A percentile compares a stretch with the other conserved stretches of the same genome.
Conservation (phyloP, 257 asterid genomes). For the Solanum bukasovii region DNA sequence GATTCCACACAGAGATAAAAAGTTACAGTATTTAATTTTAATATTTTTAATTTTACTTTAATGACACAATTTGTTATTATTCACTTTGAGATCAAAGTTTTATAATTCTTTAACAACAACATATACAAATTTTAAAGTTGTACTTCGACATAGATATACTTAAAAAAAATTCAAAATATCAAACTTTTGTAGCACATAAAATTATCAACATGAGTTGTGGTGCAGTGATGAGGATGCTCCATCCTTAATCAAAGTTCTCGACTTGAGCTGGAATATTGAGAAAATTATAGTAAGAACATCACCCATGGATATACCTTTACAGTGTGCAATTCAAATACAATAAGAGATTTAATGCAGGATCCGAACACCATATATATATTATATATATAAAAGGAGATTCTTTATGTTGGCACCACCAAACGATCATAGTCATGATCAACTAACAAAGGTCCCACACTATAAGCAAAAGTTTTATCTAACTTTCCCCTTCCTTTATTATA, state of each 20-base stretch:
- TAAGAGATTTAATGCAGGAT: rapidly evolving
- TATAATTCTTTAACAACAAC: neutral
- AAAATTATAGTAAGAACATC: no score
- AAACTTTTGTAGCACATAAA: no score
- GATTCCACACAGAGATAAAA: neutral
- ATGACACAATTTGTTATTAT: no score
- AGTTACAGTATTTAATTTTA: neutral
- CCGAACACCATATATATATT: no score
- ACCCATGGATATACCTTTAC: no score
- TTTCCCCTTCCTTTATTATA: neutral
- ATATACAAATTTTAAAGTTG: no score
- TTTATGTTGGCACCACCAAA: neutral
- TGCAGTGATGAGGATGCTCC: rapidly evolving
- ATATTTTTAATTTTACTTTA: neutral
- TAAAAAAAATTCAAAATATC: no score
- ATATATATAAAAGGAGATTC: neutral
- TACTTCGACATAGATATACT: no score
- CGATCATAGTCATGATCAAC: neutral
- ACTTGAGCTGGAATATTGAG: no score
- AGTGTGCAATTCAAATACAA: no score
- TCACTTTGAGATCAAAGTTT: neutral
- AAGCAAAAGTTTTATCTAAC: neutral
- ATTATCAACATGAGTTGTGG: no score
- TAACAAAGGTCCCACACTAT: neutral
- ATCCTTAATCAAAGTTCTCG: no score